Conservation (phyloP, 129 eudicot genomes). For the Solidago caesia region DNA sequence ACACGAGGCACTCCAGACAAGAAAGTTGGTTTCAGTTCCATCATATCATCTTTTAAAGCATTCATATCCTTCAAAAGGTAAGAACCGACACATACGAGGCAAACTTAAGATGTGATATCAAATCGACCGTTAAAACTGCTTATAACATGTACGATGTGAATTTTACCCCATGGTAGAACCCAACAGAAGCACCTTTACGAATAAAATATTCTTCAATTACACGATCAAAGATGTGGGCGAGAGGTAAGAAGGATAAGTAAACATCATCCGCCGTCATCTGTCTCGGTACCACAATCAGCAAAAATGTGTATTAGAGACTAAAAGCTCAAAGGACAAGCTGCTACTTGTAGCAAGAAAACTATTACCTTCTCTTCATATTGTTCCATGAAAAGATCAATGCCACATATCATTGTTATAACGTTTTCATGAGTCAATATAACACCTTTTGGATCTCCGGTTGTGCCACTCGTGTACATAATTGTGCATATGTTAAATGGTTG, state of each 20-base stretch:
- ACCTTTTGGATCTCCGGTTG: constrained; percentile 94
- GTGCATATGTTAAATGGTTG: constrained; percentile 55
- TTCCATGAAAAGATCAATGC: constrained; percentile 77
- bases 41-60: constrained; percentile 67
- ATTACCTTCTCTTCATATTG: constrained; percentile 84
- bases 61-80: constrained; percentile 58
- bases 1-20: constrained; percentile 94
- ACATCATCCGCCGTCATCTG: constrained; percentile 92
- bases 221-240: constrained; percentile 93
- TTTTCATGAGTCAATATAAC: constrained; percentile 87
- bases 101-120: background rate
- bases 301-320: background rate
- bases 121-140: background rate
- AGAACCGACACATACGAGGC: background rate
- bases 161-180: constrained; percentile 90
- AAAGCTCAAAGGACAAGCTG: background rate
- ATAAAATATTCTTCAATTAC: constrained; percentile 84
- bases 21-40: constrained; percentile 92
- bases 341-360: background rate
- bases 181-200: constrained; percentile 90
- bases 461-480: constrained; percentile 96
- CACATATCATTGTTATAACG: constrained; percentile 45
- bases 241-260: constrained; percentile 87
- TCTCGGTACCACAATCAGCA: background rate
- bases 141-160: background rate